Conservation (phyloP, 306 rosid species). For the Pterocarpus santalinus region DNA sequence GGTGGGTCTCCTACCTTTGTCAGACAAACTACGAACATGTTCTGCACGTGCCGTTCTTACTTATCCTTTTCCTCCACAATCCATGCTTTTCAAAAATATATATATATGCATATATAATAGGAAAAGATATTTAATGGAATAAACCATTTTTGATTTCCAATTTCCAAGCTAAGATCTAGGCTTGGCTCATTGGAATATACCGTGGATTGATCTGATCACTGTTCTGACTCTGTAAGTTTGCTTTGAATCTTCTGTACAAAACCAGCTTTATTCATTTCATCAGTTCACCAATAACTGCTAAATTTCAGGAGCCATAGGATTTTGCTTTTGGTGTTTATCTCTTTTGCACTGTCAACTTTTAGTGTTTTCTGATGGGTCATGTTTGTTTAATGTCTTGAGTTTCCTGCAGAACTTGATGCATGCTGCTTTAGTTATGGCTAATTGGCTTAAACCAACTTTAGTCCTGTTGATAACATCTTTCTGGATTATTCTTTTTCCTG, state of each 20-base stretch:
- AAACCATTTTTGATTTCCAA: conserved; percentile 21
- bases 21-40: neutral
- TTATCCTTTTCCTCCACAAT: conserved; percentile 21
- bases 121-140: neutral
- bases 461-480: neutral
- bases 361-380: conserved; percentile 31
- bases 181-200: conserved; percentile 38
- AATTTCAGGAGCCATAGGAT: conserved; percentile 4
- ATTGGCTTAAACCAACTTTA: neutral
- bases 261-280: neutral
- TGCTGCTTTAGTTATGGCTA: neutral
- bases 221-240: conserved; percentile 39
- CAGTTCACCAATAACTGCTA: neutral
- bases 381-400: conserved; percentile 38
- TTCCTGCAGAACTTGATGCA: conserved; percentile 30
- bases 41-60: conserved; percentile 14
- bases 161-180: conserved; percentile 34
- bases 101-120: neutral
- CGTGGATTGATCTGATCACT: neutral
- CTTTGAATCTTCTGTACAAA: conserved; percentile 8
- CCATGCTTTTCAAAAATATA: neutral
- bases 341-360: neutral
- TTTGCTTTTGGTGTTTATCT: conserved; percentile 29
- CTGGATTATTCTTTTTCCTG: neutral
- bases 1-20: neutral